Base-by-base conservation (phyloP, 2,329 filamentous ascomycete genomes). In the Trichophyton equinum region DNA sequence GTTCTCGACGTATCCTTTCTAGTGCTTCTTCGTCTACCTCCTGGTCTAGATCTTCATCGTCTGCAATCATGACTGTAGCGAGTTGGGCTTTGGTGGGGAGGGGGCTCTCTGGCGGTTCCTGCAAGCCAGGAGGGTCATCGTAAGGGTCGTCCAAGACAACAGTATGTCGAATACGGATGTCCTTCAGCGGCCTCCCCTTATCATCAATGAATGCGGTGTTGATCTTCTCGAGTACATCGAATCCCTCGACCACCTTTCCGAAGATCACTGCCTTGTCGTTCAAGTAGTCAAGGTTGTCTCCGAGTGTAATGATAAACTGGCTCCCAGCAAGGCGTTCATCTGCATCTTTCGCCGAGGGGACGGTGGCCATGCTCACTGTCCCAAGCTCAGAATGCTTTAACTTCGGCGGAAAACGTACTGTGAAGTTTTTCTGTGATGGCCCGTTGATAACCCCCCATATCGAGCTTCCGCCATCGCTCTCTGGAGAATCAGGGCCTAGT, bases 351-450 rank as follows among this genome's bases (percentile, higher is more conserved):
- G 85, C 77, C 8, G 86, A 84, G 0, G 88, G 86, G 18, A 85
- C 89, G 0, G 92, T 96, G n/a, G 92, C 94, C 90, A 97, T 96
- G 77, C 91, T 96, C 63, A 99, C 91, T 13, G 90, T 96, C 60
- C 92, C 92, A 66, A 88, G 85, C 73, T 96, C 89, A 46, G 82
- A 77, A 74, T 99, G 94, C 73, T 94, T 96, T 67, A 95, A 77
- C 71, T 92, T 95, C 4, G 87, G 86, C 67, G 91, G 85, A 68
- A 96, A 86, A 65, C 91, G 83, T n/a, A 91, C 88, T 8, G 84
- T 80, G 70, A 96, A 97, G 2, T 87, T 88, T 68, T 87, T 86
- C 68, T 87, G 85, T 18, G 85, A 78, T 13, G 86, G 78, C 65
- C 81, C 85, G 25, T 88, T 84, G 27, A 95, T 72, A 60, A 90